Percentiles rank a stretch among this genome's conserved stretches.
These are phyloP conservation scores for Candida rishiriensis DNA, from an alignment of 805 yeast genomes.

Conservation along the genomic window DNA sequence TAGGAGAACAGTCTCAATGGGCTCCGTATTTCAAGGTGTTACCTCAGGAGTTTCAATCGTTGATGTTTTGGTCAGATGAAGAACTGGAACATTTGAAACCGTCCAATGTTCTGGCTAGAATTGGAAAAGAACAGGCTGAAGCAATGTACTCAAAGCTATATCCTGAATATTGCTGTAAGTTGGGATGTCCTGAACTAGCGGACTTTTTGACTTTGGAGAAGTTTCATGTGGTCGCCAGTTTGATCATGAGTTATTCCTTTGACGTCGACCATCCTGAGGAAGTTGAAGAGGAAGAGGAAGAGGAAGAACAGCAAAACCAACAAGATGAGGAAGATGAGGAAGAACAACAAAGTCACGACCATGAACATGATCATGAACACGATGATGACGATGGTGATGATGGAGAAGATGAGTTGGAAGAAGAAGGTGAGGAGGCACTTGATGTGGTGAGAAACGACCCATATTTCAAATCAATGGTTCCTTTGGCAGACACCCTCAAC, in stretches of 20 bases:
- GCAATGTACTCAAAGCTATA: slow-evolving; percentile 49
- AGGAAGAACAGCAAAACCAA: slow-evolving; percentile 18
- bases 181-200: slow-evolving; percentile 32
- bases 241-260: slow-evolving; percentile 87
- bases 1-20: slow-evolving; percentile 56
- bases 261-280: slow-evolving; percentile 54
- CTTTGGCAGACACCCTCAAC: slow-evolving; percentile 86
- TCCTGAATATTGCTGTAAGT: slow-evolving; percentile 34
- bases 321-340: slow-evolving; percentile 11
- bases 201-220: slow-evolving; percentile 43
- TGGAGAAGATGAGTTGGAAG: slow-evolving; percentile 14
- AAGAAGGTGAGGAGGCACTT: slow-evolving; percentile 12
- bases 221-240: slow-evolving; percentile 70
- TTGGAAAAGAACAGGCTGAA: slow-evolving; percentile 67
- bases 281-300: slow-evolving; percentile 30
- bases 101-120: slow-evolving; percentile 61
- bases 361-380: slow-evolving; percentile 33
- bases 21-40: slow-evolving; percentile 63
- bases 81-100: slow-evolving; percentile 61
- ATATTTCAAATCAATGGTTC: slow-evolving; percentile 79
- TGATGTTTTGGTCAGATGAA: slow-evolving; percentile 74
- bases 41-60: slow-evolving; percentile 59
- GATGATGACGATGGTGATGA: slow-evolving; percentile 27
- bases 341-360: slow-evolving; percentile 22
- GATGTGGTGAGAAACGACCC: slow-evolving; percentile 27